Conservation (phyloP, 768 basidiomycete species). For the Chlorophyllum brunneum region DNA sequence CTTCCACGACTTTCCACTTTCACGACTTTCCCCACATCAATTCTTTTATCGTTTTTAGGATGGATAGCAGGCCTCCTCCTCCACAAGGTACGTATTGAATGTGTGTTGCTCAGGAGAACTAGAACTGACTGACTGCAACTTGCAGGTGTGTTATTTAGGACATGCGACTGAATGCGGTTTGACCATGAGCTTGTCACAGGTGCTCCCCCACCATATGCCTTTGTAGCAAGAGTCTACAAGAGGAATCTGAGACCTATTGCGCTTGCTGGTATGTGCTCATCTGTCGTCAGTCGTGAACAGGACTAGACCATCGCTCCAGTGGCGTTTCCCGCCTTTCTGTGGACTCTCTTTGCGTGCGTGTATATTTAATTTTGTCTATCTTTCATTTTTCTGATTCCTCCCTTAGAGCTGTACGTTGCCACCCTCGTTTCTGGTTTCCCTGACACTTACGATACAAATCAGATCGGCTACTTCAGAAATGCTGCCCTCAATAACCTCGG, state of each 20-base stretch:
- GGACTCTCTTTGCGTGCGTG: slow-evolving; percentile 63
- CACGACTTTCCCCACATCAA: background rate
- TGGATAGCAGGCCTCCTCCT: slow-evolving; percentile 37
- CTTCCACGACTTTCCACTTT: background rate
- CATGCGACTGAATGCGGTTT: too few relatives aligned
- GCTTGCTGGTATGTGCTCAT: slow-evolving; percentile 29
- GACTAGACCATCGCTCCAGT: slow-evolving; percentile 23
- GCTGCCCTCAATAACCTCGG: slow-evolving; percentile 43
- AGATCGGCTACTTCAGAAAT: slow-evolving; percentile 65
- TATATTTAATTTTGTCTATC: background rate
- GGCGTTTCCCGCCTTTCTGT: slow-evolving; percentile 47
- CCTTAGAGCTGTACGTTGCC: slow-evolving; percentile 29
- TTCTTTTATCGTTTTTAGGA: slow-evolving; percentile 13
- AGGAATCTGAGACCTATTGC: slow-evolving; percentile 64
- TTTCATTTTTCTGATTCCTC: background rate
- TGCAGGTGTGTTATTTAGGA: too few relatives aligned
- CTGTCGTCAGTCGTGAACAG: background rate
- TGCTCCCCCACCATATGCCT: slow-evolving; percentile 55
- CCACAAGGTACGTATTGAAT: slow-evolving; percentile 34
- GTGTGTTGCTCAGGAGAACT: too few relatives aligned
- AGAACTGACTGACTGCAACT: too few relatives aligned
- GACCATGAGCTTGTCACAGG: slow-evolving; percentile 31
- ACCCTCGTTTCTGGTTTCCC: slow-evolving; percentile 4
- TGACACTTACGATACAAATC: slow-evolving; percentile 1
- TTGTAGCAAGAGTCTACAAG: slow-evolving; percentile 51